Evolutionary conservation across 2,329 filamentous ascomycete genomes (phyloP).

Genomic region (Lasiodiplodia hormozganensis): DNA sequence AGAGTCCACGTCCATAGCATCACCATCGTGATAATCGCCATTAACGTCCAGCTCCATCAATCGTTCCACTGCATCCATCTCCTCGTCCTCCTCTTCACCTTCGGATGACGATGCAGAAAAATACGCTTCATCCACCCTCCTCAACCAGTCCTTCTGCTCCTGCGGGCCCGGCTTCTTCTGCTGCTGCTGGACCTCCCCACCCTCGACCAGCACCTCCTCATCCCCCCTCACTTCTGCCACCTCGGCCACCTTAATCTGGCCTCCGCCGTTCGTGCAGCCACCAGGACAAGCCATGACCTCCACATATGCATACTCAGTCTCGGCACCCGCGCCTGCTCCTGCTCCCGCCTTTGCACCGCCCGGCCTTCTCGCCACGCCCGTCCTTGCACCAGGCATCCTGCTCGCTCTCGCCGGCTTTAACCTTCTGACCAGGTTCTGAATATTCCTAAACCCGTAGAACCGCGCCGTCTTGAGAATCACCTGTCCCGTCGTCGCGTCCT

Average conservation of each 20-base stretch:
- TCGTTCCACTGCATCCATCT: conserved; percentile 43
- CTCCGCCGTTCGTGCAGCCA: conserved; percentile 97
- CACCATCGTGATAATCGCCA: not conserved
- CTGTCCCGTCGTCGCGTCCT: conserved; percentile 51
- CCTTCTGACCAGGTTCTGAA: conserved; percentile 94
- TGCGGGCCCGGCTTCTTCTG: conserved; percentile 69
- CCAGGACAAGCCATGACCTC: conserved; percentile 99
- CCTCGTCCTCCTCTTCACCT: conserved; percentile 37
- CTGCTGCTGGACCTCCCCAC: conserved; percentile 40
- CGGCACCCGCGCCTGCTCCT: conserved; percentile 63
- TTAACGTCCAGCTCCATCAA: conserved; percentile 22
- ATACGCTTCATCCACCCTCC: conserved; percentile 72
- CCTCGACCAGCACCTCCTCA: conserved; percentile 37
- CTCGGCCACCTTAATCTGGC: conserved; percentile 91
- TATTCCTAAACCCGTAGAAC: conserved; percentile 98
- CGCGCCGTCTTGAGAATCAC: conserved; percentile 64
- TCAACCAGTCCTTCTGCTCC: conserved; percentile 77
- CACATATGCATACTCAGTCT: conserved; percentile 82
- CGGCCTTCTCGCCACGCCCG: conserved; percentile 60
- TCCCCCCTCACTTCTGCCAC: conserved; percentile 55
- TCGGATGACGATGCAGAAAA: conserved; percentile 72
- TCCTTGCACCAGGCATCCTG: conserved; percentile 47
- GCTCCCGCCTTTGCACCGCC: conserved; percentile 71
- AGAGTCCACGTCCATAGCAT: conserved; percentile 18
- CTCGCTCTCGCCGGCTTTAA: conserved; percentile 82